phyloP scores from a whole-genome alignment of 805 yeast species.

The Candida lessepsii region DNA sequence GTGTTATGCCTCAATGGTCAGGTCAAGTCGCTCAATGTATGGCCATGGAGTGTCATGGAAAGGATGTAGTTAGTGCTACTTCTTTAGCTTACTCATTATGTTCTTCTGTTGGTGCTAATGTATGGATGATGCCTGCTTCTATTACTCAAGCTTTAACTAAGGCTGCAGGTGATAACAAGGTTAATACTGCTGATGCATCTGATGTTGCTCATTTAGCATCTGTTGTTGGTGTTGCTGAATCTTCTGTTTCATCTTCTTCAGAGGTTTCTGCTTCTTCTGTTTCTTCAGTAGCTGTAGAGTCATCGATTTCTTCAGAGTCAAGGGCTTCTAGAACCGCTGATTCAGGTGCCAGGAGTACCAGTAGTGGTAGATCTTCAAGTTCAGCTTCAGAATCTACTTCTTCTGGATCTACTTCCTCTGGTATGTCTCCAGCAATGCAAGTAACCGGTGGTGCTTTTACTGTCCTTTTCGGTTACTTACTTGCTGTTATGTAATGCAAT shows the following conservation, averaged over 20 bases:
- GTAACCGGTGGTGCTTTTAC: conserved; percentile 13
- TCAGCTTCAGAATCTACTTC: conserved; percentile 7
- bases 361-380: not conserved
- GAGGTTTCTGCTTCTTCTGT: no score
- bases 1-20: conserved; percentile 48
- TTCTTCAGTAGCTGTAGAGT: no score
- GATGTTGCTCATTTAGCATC: conserved; percentile 10
- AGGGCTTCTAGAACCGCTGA: conserved; percentile 3
- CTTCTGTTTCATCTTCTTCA: no score
- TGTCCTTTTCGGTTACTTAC: conserved; percentile 10
- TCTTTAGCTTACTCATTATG: conserved; percentile 43
- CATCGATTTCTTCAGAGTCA: no score
- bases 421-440: not conserved
- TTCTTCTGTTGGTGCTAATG: conserved; percentile 32
- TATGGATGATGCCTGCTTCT: conserved; percentile 35
- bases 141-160: conserved; percentile 18
- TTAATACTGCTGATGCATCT: conserved; percentile 15
- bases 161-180: conserved; percentile 25
- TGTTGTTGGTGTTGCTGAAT: conserved; percentile 1
- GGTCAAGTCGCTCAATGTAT: conserved; percentile 44
- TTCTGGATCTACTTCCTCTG: conserved; percentile 5
- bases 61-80: conserved; percentile 38
- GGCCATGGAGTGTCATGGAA: conserved; percentile 36
- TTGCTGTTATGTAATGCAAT: conserved; percentile 8
- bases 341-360: not conserved